Conservation (phyloP, 2,329 filamentous ascomycete genomes). For the Lachnellula cervina region DNA sequence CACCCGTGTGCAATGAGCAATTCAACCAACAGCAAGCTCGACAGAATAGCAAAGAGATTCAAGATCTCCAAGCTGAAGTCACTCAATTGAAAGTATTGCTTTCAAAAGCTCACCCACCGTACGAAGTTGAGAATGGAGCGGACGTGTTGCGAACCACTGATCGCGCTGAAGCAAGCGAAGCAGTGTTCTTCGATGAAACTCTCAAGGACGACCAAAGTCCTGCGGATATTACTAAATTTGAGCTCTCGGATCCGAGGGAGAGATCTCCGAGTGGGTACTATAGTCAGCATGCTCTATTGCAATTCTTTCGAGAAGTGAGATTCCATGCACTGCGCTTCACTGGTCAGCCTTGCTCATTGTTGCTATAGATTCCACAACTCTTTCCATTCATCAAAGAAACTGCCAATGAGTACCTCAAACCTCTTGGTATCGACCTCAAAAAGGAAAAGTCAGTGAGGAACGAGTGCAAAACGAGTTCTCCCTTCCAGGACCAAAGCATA, state of each 20-base stretch:
- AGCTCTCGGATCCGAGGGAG: slow-evolving; percentile 13
- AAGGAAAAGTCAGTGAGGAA: slow-evolving; percentile 3
- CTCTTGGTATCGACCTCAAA: slow-evolving; percentile 3
- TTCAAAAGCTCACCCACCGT: not conserved
- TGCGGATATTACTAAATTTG: not conserved
- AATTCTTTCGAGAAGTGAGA: slow-evolving; percentile 7
- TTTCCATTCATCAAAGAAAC: slow-evolving; percentile 13
- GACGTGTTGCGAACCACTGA: not conserved
- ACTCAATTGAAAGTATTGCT: slow-evolving; percentile 11
- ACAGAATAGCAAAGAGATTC: slow-evolving; percentile 9
- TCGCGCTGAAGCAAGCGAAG: not conserved
- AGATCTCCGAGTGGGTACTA: slow-evolving; percentile 15
- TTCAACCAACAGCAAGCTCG: not conserved
- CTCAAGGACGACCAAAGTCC: not conserved
- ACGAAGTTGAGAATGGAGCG: not conserved
- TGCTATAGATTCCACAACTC: slow-evolving; percentile 7
- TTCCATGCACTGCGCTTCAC: not conserved
- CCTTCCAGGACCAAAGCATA: not conserved
- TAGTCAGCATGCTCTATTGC: slow-evolving; percentile 6
- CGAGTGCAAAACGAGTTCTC: not conserved
- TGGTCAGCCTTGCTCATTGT: not conserved
- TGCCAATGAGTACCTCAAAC: slow-evolving; percentile 8
- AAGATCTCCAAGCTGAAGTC: slow-evolving; percentile 9
- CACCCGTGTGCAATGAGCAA: not conserved
- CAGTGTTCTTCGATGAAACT: not conserved